Conservation (phyloP, 805 yeast genomes). For the Wickerhamiella parazyma region DNA sequence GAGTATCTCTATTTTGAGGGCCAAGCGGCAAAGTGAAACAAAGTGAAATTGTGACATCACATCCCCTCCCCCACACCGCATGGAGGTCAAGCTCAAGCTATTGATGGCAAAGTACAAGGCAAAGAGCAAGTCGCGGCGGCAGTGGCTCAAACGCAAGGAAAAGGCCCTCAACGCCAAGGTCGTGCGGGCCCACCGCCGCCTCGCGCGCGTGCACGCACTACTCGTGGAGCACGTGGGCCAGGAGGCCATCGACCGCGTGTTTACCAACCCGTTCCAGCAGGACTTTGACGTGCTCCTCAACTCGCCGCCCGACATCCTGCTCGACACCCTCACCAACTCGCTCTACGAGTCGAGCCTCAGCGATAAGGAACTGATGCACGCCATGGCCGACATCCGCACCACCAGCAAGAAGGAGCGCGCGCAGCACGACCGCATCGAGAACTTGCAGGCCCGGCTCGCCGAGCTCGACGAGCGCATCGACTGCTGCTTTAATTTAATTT, state of each 20-base stretch:
- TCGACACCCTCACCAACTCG: not conserved
- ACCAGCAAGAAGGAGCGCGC: not conserved
- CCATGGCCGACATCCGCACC: not conserved
- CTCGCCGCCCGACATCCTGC: not conserved
- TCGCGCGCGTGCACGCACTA: not conserved
- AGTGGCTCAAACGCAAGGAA: not conserved
- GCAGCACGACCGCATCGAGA: not conserved
- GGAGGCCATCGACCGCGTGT: not conserved
- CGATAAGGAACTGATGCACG: not conserved
- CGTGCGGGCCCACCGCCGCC: not conserved
- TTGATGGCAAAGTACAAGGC: not conserved
- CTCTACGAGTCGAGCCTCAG: not conserved
- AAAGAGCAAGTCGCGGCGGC: not conserved
- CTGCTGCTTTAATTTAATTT: not conserved
- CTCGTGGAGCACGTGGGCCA: not conserved
- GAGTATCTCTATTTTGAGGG: constrained; percentile 25
- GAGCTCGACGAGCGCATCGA: not conserved
- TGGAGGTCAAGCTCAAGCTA: not conserved
- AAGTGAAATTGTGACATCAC: no score
- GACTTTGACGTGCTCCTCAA: not conserved
- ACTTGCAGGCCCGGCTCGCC: not conserved
- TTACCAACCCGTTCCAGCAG: not conserved
- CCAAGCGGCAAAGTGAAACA: constrained; percentile 1
- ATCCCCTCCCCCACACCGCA: no score
- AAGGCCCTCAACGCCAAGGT: not conserved